phyloP scores from a whole-genome alignment of 192 early-diverging fungal genomes.

The Backusella westeae region DNA sequence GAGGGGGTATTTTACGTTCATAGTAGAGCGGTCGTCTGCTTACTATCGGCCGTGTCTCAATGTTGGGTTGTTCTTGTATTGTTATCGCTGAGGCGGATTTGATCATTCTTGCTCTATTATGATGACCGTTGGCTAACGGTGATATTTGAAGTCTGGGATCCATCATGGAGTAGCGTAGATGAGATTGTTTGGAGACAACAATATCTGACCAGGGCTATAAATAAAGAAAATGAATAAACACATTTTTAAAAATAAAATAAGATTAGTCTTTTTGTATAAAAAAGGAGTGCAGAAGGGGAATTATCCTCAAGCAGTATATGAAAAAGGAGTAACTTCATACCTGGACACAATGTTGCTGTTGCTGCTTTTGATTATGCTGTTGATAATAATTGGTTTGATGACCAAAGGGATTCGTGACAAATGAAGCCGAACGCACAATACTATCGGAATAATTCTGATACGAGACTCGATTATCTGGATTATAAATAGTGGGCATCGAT shows the following conservation, averaged over 20 bases:
- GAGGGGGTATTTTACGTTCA: not conserved
- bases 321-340: not conserved
- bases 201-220: not conserved
- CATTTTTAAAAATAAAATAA: not conserved
- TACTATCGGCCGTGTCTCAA: not conserved
- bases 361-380: not conserved
- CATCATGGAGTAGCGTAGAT: not conserved
- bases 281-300: not conserved
- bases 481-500: conserved; percentile 15
- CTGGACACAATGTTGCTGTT: not conserved
- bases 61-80: not conserved
- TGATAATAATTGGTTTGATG: not conserved
- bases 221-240: not conserved
- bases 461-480: not conserved
- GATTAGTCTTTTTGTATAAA: not conserved
- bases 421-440: not conserved
- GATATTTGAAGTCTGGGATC: not conserved
- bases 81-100: not conserved
- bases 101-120: not conserved
- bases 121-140: not conserved
- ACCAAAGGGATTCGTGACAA: not conserved
- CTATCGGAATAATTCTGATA: not conserved
- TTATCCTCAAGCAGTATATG: not conserved
- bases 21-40: not conserved
- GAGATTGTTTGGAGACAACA: not conserved